Conservation (phyloP, 2,329 filamentous ascomycete genomes). For the Neoascochyta sp. region DNA sequence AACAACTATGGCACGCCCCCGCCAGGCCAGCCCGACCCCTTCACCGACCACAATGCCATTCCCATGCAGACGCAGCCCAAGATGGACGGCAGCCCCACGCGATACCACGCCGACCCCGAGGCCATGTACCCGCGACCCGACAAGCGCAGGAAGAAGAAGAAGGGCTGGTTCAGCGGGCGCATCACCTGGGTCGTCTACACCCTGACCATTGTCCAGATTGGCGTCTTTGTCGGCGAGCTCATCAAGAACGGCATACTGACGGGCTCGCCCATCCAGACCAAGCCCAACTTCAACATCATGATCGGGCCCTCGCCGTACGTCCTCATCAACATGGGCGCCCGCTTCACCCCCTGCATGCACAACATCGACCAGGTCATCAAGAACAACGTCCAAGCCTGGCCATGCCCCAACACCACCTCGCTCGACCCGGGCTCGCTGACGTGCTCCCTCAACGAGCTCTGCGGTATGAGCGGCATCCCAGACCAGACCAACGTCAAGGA, state of each 20-base stretch:
- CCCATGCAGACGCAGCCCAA: conserved; percentile 43
- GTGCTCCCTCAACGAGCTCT: conserved; percentile 78
- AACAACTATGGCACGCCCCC: conserved; percentile 41
- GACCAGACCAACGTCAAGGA: conserved; percentile 54
- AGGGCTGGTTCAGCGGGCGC: conserved; percentile 55
- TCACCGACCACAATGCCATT: conserved; percentile 48
- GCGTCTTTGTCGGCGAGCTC: conserved; percentile 85
- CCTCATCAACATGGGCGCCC: conserved; percentile 93
- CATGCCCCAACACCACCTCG: conserved; percentile 70
- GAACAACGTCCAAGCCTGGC: conserved; percentile 55
- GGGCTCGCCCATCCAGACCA: conserved; percentile 70
- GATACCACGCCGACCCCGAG: conserved; percentile 41
- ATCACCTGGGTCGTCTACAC: conserved; percentile 79
- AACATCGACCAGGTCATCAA: conserved; percentile 65
- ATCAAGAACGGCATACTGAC: conserved; percentile 77
- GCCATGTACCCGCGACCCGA: conserved; percentile 30
- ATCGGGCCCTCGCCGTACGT: conserved; percentile 89
- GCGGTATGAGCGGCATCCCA: conserved; percentile 75
- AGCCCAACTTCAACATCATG: conserved; percentile 92
- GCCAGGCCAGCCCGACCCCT: conserved; percentile 54
- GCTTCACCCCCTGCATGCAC: conserved; percentile 94
- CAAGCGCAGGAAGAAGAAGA: conserved; percentile 38
- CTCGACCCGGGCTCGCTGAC: conserved; percentile 54
- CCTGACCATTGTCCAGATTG: conserved; percentile 71
- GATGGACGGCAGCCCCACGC: conserved; percentile 35